phyloP scores from a whole-genome alignment of 2,329 filamentous ascomycete species.

The Xylariaceae sp. region DNA sequence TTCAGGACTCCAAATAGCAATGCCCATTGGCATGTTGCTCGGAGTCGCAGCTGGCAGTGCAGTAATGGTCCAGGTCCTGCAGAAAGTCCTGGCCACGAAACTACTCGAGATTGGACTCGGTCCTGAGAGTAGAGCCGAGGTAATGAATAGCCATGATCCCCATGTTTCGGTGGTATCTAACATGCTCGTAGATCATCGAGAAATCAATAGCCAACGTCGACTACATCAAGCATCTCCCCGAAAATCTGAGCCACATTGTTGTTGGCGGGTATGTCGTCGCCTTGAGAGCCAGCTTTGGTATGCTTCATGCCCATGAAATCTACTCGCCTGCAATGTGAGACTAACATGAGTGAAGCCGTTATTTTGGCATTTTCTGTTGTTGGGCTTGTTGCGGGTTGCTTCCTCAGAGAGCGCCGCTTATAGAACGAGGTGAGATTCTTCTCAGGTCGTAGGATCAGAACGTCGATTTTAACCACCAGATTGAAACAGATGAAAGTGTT shows the following conservation, averaged over 20 bases:
- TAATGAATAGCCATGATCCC: slow-evolving; percentile 7
- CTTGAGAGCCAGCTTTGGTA: slow-evolving; percentile 18
- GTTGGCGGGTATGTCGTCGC: slow-evolving; percentile 14
- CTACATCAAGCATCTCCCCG: slow-evolving; percentile 31
- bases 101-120: slow-evolving; percentile 25
- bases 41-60: slow-evolving; percentile 27
- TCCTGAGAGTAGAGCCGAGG: slow-evolving; percentile 17
- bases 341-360: slow-evolving; percentile 7
- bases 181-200: slow-evolving; percentile 33
- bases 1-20: slow-evolving; percentile 42
- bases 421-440: not conserved
- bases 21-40: slow-evolving; percentile 36
- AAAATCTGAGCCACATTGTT: slow-evolving; percentile 8
- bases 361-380: slow-evolving; percentile 13
- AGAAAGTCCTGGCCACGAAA: slow-evolving; percentile 25
- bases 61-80: slow-evolving; percentile 28
- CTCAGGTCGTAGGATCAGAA: not conserved
- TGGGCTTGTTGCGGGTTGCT: slow-evolving; percentile 8
- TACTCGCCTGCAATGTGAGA: not conserved
- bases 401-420: slow-evolving; percentile 13
- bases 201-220: slow-evolving; percentile 36
- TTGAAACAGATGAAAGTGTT: too few species aligned
- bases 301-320: not conserved
- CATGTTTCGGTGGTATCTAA: not conserved
- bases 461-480: not conserved